Base-by-base conservation (phyloP, 345 rosid genomes). In the Adansonia digitata region DNA sequence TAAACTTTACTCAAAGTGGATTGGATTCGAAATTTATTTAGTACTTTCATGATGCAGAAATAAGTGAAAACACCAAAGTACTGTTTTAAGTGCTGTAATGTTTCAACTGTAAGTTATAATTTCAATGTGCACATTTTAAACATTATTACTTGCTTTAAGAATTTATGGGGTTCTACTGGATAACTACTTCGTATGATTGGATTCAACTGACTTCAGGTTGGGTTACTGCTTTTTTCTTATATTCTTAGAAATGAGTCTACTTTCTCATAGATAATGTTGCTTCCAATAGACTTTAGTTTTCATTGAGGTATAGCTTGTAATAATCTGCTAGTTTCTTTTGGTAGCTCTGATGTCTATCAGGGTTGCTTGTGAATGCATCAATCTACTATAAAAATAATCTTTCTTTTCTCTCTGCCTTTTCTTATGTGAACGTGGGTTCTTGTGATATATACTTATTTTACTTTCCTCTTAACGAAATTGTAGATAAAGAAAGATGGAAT, bases 401-500 rank as follows among this genome's bases (percentile, higher is more conserved):
- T 48, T 53, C 2, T 35, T 37, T 55, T 52, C 43, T 17, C 59
- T 40, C 34, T 39, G 24, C 22, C 49, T 56, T 72, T 53, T 56
- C 37, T 40, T 26, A 15, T 27, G 2, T 72, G 22, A 24, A 39
- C 4, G 1, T 57, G 4, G 37, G 39, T 67, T 56, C 40, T 31
- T 14, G 26, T 18, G 15, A 49, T 74, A 67, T 31, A 62, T 42
- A 29, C 18, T 29, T 53, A 51, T 62, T 71, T 35, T 69, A 18
- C 37, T 12, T 31, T 73, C 66, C 49, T 55, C 22, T 1, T 11
- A 17, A 35, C 72, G 37, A 26, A 35, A 63, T 56, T 80, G 73
- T 82, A 94, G 99, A 94, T 94, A 76, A 94, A 92, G 77, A 87
- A 80, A 80, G 99, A 94, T 83, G 87, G 91, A 73, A 91, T 94